These are phyloP conservation scores for Pseudogymnoascus sp. DNA, from an alignment of 2,329 filamentous ascomycete species.

Conservation along the genomic window DNA sequence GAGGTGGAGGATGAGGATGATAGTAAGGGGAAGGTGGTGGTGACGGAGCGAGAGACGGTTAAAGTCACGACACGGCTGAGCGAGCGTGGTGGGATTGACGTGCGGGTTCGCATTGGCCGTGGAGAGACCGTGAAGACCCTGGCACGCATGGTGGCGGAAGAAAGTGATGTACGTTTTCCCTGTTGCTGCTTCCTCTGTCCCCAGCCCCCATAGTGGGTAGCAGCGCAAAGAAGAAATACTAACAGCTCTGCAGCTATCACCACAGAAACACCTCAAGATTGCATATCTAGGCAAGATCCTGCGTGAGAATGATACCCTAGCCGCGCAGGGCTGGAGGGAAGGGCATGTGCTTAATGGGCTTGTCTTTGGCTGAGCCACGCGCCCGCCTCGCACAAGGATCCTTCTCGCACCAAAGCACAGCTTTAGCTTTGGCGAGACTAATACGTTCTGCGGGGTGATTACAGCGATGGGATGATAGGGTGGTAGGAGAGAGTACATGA, in stretches of 20 bases:
- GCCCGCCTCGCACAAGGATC: not conserved
- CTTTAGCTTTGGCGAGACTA: not conserved
- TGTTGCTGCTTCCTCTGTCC: not conserved
- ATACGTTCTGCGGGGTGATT: not conserved
- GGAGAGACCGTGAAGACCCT: constrained; percentile 58
- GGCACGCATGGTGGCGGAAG: constrained; percentile 52
- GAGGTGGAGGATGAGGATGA: constrained; percentile 19
- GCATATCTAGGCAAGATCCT: constrained; percentile 77
- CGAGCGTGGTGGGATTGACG: constrained; percentile 48
- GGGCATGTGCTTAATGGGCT: constrained; percentile 72
- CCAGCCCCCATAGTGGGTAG: not conserved
- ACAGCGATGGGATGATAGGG: not conserved
- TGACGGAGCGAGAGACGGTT: constrained; percentile 20
- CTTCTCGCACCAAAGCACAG: not conserved
- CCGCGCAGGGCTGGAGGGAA: constrained; percentile 65
- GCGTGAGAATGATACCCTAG: constrained; percentile 56
- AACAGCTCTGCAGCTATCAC: constrained; percentile 37
- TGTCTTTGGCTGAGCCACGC: constrained; percentile 34
- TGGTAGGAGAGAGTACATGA: not conserved
- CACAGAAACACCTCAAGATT: constrained; percentile 56
- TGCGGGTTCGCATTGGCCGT: constrained; percentile 49
- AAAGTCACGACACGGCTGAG: constrained; percentile 19
- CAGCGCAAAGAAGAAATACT: not conserved
- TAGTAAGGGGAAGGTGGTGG: constrained; percentile 22
- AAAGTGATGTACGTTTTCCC: constrained; percentile 48